Percentiles rank a stretch among this genome's conserved stretches.
Conservation (phyloP, 768 basidiomycete species). For the Boletus insuetus region DNA sequence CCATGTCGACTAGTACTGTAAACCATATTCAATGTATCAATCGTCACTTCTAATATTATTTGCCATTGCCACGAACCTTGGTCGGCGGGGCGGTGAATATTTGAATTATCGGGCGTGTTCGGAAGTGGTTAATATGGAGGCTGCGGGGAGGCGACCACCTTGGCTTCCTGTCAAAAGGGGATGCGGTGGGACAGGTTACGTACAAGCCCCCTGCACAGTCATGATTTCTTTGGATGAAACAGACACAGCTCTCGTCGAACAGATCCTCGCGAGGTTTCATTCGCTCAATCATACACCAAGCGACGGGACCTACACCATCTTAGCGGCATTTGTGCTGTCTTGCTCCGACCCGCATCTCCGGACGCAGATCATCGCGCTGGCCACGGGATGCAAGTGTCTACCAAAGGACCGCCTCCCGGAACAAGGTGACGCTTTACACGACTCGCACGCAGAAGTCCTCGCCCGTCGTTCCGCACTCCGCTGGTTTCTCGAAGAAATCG, state of each 20-base stretch:
- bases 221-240: constrained; percentile 11
- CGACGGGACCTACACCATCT: constrained; percentile 57
- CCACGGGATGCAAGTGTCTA: constrained; percentile 85
- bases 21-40: constrained; percentile 20
- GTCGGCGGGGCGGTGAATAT: background rate
- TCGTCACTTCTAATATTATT: constrained; percentile 21
- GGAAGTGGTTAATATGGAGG: constrained; percentile 7
- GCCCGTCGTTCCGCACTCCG: constrained; percentile 74
- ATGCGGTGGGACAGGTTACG: too few relatives aligned
- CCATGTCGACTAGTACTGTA: constrained; percentile 18
- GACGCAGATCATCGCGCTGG: constrained; percentile 63
- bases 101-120: background rate
- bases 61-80: constrained; percentile 7
- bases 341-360: constrained; percentile 23
- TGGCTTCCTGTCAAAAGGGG: too few relatives aligned
- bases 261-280: constrained; percentile 44
- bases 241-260: constrained; percentile 32
- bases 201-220: too few relatives aligned
- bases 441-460: constrained; percentile 91
- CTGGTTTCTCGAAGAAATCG: constrained; percentile 78
- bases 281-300: constrained; percentile 50
- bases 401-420: constrained; percentile 59
- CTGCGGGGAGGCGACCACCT: constrained; percentile 4
- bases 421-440: constrained; percentile 79
- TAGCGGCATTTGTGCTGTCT: constrained; percentile 55